phyloP scores from a whole-genome alignment of 179 eudicot genomes.

The Monotropa hypopitys region DNA sequence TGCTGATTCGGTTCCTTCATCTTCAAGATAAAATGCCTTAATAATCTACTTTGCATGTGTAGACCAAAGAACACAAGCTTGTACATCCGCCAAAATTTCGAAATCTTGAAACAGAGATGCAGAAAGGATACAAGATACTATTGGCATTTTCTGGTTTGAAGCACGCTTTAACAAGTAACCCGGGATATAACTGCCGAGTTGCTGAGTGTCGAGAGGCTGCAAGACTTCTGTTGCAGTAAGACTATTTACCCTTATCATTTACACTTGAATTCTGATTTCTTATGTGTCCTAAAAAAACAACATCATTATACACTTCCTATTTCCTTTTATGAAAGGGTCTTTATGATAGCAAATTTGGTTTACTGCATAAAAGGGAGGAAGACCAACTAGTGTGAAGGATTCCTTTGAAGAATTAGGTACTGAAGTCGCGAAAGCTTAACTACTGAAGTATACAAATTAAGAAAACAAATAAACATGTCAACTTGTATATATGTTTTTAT shows the following conservation, averaged over 20 bases:
- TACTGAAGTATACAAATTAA: not conserved
- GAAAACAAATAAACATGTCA: not conserved
- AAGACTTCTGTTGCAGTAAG: slow-evolving; percentile 63
- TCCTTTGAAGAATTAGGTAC: not conserved
- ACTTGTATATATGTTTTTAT: not conserved
- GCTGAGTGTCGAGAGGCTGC: slow-evolving; percentile 90
- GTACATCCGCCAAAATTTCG: slow-evolving; percentile 35
- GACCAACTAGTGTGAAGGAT: not conserved
- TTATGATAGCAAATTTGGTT: not conserved
- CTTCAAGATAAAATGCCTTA: not conserved
- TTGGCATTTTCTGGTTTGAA: slow-evolving; percentile 89
- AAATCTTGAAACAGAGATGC: slow-evolving; percentile 20
- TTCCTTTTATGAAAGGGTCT: not conserved
- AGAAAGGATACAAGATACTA: slow-evolving; percentile 64
- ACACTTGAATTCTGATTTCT: not conserved
- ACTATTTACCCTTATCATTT: slow-evolving; percentile 1
- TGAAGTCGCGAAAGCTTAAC: not conserved
- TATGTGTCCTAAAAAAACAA: not conserved
- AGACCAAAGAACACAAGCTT: slow-evolving; percentile 84
- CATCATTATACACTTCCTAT: not conserved
- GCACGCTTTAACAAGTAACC: slow-evolving; percentile 66
- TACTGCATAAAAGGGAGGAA: not conserved
- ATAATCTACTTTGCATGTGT: slow-evolving; percentile 16
- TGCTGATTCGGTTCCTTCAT: not conserved
- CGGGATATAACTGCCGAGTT: slow-evolving; percentile 75